These are phyloP conservation scores for Lecanicillium sp. DNA, from an alignment of 2,329 filamentous ascomycete genomes.

Conservation along the genomic window DNA sequence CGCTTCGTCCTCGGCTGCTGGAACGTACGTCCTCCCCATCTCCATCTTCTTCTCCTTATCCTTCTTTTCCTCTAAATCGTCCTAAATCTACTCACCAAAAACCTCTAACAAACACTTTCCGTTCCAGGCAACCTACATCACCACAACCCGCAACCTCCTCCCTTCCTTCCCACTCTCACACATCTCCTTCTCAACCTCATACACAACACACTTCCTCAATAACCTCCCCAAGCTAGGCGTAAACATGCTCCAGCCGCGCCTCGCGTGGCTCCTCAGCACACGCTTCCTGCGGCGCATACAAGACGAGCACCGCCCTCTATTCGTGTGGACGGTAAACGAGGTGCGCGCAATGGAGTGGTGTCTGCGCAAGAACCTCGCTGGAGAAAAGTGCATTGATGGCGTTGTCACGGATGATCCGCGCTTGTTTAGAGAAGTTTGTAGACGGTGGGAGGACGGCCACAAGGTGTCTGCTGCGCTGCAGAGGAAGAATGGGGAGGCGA, in stretches of 20 bases:
- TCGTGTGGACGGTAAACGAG: conserved; percentile 83
- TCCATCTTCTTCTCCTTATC: too few relatives aligned
- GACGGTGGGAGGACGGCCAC: conserved; percentile 26
- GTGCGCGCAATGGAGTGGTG: conserved; percentile 74
- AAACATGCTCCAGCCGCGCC: conserved; percentile 63
- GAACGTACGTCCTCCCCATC: conserved; percentile 44
- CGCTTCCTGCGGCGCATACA: conserved; percentile 56
- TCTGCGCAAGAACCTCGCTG: conserved; percentile 34
- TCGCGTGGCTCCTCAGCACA: conserved; percentile 60
- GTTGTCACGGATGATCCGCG: conserved; percentile 80
- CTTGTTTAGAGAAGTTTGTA: conserved; percentile 54
- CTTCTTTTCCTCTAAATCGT: too few relatives aligned
- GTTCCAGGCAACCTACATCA: conserved; percentile 55
- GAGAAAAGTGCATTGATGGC: conserved; percentile 50
- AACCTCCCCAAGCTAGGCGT: conserved; percentile 58
- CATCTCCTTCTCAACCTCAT: conserved; percentile 57
- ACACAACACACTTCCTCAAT: conserved; percentile 62
- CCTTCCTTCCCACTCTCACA: conserved; percentile 57
- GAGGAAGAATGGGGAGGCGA: conserved; percentile 20
- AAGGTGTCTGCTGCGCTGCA: too few relatives aligned
- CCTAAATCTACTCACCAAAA: neutral
- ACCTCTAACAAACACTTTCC: neutral
- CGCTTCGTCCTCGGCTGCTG: conserved; percentile 77
- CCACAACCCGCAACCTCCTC: conserved; percentile 51
- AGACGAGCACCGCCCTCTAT: conserved; percentile 45